Conservation (phyloP, 2,329 filamentous ascomycete genomes). For the Ceratocystis papillata region DNA sequence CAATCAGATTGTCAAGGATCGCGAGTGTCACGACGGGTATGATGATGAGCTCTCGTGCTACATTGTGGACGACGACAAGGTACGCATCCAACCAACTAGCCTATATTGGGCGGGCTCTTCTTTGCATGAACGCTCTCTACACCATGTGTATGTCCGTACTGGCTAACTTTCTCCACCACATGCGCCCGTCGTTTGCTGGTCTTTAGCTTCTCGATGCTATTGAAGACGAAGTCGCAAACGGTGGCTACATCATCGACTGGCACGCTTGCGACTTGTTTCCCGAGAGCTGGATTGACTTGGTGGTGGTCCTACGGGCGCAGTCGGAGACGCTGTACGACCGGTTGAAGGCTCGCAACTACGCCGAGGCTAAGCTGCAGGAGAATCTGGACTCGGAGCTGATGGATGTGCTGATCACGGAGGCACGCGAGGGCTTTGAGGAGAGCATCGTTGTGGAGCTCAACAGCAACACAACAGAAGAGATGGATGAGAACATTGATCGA, state of each 20-base stretch:
- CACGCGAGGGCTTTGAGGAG: conserved; percentile 71
- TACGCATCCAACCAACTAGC: conserved; percentile 32
- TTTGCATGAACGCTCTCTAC: not conserved
- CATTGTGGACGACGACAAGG: conserved; percentile 96
- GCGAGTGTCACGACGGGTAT: conserved; percentile 75
- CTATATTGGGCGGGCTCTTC: not conserved
- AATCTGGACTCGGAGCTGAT: conserved; percentile 97
- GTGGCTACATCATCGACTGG: conserved; percentile 92
- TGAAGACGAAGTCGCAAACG: conserved; percentile 65
- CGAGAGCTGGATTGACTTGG: conserved; percentile 84
- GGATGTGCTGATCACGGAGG: conserved; percentile 85
- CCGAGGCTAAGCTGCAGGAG: conserved; percentile 80
- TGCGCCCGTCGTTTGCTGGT: not conserved
- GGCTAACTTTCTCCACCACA: not conserved
- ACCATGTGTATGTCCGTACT: not conserved
- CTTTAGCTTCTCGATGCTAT: conserved; percentile 71
- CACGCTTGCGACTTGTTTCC: conserved; percentile 95
- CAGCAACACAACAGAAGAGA: conserved; percentile 71
- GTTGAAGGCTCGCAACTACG: conserved; percentile 67
- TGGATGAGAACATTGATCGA: conserved; percentile 78
- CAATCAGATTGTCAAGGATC: conserved; percentile 85
- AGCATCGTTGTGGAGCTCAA: conserved; percentile 80
- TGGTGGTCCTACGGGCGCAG: conserved; percentile 78
- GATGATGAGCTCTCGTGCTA: conserved; percentile 77
- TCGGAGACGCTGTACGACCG: conserved; percentile 76